Conservation (phyloP, 495 filamentous ascomycete species). For the Astrocystis sublimbata region DNA sequence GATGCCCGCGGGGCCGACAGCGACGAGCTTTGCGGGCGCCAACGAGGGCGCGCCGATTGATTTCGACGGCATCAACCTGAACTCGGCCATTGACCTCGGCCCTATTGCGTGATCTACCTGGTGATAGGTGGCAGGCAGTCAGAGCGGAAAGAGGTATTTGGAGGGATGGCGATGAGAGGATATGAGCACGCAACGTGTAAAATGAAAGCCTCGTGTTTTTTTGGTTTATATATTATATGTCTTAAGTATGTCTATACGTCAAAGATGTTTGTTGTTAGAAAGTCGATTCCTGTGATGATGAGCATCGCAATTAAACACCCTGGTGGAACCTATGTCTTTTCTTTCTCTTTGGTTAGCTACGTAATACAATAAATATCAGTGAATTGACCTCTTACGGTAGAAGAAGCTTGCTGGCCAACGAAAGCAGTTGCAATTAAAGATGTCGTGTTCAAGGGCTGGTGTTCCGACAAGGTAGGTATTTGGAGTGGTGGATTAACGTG, state of each 20-base stretch:
- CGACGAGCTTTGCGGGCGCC: conserved; percentile 21
- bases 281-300: too few species aligned
- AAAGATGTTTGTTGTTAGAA: neutral
- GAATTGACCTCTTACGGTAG: neutral
- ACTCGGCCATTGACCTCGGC: conserved; percentile 34
- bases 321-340: conserved; percentile 6
- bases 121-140: neutral
- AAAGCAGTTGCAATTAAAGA: too few species aligned
- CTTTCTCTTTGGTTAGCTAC: conserved; percentile 8
- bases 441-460: too few species aligned
- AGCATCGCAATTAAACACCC: too few species aligned
- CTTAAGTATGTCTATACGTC: conserved; percentile 6
- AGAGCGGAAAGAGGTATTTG: neutral
- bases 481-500: too few species aligned
- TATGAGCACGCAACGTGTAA: neutral
- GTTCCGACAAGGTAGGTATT: too few species aligned
- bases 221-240: neutral
- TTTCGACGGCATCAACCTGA: conserved; percentile 33
- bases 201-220: neutral
- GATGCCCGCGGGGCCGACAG: conserved; percentile 17
- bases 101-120: conserved; percentile 1
- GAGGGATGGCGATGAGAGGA: neutral
- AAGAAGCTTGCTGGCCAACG: neutral
- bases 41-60: conserved; percentile 30
- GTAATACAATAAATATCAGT: conserved; percentile 9